Conservation (phyloP, 345 rosid species). For the Moricandia arvensis region DNA sequence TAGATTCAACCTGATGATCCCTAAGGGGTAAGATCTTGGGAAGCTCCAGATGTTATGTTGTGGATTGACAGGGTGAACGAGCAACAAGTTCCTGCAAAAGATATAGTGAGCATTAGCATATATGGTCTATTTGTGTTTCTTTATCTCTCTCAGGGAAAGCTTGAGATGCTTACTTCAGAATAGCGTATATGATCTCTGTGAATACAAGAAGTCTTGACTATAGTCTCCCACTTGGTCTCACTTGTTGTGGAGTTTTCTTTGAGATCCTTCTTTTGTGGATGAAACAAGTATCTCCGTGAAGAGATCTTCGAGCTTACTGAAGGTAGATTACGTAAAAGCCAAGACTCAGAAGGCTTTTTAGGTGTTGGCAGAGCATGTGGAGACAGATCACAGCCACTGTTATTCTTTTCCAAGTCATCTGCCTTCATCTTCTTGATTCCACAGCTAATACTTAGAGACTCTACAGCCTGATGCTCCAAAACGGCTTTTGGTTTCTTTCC, state of each 20-base stretch:
- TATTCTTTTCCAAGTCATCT: conserved; percentile 33
- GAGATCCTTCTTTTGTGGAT: conserved; percentile 42
- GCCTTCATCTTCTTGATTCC: conserved; percentile 22
- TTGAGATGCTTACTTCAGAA: conserved; percentile 66
- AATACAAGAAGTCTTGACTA: conserved; percentile 73
- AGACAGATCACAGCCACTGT: conserved; percentile 27
- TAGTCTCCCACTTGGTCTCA: conserved; percentile 85
- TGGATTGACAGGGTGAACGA: conserved; percentile 51
- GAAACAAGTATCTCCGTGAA: conserved; percentile 36
- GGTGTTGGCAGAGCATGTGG: conserved; percentile 60
- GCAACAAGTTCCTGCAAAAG: conserved; percentile 64
- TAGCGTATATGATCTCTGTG: conserved; percentile 78
- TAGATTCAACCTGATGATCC: conserved; percentile 1
- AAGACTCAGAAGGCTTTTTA: conserved; percentile 86
- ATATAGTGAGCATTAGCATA: conserved; percentile 2
- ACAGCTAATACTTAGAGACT: conserved; percentile 12
- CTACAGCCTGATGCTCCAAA: conserved; percentile 29
- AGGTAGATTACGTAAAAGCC: conserved; percentile 84
- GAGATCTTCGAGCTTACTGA: conserved; percentile 46
- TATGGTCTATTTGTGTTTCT: not conserved
- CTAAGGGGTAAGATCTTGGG: conserved; percentile 1
- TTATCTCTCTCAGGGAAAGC: not conserved
- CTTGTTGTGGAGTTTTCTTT: conserved; percentile 42
- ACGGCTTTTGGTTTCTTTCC: conserved; percentile 31
- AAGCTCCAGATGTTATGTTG: conserved; percentile 31